Evolutionary conservation across 2,329 filamentous ascomycete species (phyloP).

Genomic region (Amylocarpus encephaloides): DNA sequence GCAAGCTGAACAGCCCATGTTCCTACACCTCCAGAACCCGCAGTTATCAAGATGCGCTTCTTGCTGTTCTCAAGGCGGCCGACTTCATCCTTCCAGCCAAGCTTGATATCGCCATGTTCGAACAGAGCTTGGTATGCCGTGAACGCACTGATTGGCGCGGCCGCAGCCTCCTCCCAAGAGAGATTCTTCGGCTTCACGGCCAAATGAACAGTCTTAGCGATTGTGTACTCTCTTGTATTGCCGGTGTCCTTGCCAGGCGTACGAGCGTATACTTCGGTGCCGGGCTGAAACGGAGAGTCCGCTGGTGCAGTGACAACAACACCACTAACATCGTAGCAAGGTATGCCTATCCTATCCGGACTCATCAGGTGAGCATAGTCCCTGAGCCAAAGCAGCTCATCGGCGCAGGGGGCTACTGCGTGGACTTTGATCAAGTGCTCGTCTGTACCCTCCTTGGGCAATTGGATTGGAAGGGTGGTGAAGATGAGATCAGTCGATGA

Average conservation of each 20-base stretch:
- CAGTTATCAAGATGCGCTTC: conserved; percentile 37
- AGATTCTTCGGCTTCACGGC: not conserved
- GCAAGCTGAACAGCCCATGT: conserved; percentile 39
- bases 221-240: not conserved
- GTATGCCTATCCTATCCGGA: not conserved
- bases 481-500: not conserved
- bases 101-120: not conserved
- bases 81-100: conserved; percentile 2
- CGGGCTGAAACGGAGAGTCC: not conserved
- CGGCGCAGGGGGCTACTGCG: not conserved
- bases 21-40: conserved; percentile 39
- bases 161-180: not conserved
- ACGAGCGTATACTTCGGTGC: not conserved
- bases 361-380: not conserved
- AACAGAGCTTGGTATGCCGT: conserved; percentile 1
- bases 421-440: conserved; percentile 1
- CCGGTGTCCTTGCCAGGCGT: not conserved
- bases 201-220: not conserved
- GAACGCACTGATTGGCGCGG: not conserved
- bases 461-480: not conserved
- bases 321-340: not conserved
- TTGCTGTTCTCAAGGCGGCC: conserved; percentile 29
- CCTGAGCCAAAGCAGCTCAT: not conserved
- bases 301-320: not conserved
- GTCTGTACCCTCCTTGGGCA: not conserved